Percentiles rank a stretch among this genome's conserved stretches.
Conservation (phyloP, 2,329 filamentous ascomycete genomes). For the Pseudocercospora crystallina region DNA sequence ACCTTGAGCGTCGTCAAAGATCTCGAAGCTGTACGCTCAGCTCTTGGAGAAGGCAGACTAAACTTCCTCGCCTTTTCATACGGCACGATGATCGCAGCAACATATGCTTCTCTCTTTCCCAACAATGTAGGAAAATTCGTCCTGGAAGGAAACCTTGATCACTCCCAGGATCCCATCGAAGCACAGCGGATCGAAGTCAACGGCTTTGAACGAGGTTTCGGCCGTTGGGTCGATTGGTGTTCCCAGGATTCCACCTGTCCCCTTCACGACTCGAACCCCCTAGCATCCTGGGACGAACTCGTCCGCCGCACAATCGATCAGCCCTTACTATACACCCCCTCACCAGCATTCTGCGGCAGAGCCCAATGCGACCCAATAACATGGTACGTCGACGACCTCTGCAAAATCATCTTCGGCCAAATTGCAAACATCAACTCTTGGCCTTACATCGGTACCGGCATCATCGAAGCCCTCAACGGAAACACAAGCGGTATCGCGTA, state of each 20-base stretch:
- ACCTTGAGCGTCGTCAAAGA: constrained; percentile 39
- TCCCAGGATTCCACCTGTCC: constrained; percentile 31
- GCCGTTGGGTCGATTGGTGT: constrained; percentile 43
- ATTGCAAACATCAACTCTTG: too few species aligned
- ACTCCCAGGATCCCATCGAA: constrained; percentile 40
- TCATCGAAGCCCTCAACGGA: too few species aligned
- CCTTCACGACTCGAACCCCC: constrained; percentile 18
- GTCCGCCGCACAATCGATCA: too few species aligned
- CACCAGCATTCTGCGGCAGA: too few species aligned
- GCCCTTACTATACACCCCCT: too few species aligned
- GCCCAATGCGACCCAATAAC: too few species aligned
- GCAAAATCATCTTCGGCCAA: too few species aligned
- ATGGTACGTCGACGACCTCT: too few species aligned
- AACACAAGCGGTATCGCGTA: too few species aligned
- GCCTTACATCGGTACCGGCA: too few species aligned
- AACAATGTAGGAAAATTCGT: constrained; percentile 29
- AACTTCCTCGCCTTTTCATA: constrained; percentile 48
- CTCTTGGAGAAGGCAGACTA: constrained; percentile 38
- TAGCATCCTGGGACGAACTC: not conserved
- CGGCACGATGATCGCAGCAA: constrained; percentile 45
- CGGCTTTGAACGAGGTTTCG: constrained; percentile 40
- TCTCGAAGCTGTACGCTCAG: constrained; percentile 39
- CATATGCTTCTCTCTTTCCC: constrained; percentile 49
- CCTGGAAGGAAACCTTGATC: constrained; percentile 48
- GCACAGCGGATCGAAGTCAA: constrained; percentile 37